A percentile compares a stretch with the other conserved stretches of the same genome.
phyloP scores from a whole-genome alignment of 2,329 filamentous ascomycete genomes.

The Pseudogymnoascus sp. region DNA sequence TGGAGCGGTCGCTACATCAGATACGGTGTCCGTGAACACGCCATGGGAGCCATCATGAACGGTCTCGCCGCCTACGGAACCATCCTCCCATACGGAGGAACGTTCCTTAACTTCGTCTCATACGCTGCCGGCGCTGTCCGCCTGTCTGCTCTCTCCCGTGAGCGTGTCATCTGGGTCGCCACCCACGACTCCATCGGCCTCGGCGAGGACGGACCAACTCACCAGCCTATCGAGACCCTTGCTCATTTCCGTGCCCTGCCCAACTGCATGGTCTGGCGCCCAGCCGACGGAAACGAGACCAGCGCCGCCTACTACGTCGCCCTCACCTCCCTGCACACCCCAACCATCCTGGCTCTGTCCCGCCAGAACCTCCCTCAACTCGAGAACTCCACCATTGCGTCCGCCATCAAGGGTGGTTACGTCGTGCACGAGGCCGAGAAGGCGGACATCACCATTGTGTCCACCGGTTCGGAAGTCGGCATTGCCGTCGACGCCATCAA shows the following conservation, averaged over 20 bases:
- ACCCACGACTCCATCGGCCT: slow-evolving; percentile 99
- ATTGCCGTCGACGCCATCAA: slow-evolving; percentile 91
- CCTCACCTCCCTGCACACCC: slow-evolving; percentile 80
- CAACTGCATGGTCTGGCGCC: slow-evolving; percentile 99
- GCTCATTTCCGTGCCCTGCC: slow-evolving; percentile 97
- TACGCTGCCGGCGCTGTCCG: slow-evolving; percentile 94
- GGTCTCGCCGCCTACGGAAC: slow-evolving; percentile 93
- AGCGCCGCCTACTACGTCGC: slow-evolving; percentile 96
- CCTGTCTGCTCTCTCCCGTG: slow-evolving; percentile 83
- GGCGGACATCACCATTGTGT: slow-evolving; percentile 81
- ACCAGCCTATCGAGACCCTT: slow-evolving; percentile 98
- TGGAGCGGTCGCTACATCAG: slow-evolving; percentile 87
- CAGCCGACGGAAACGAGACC: slow-evolving; percentile 96
- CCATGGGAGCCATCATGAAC: slow-evolving; percentile 89
- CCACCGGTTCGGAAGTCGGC: slow-evolving; percentile 91
- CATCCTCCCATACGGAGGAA: slow-evolving; percentile 86
- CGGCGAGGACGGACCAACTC: slow-evolving; percentile 95
- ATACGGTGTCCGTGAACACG: slow-evolving; percentile 88
- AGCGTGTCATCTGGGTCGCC: slow-evolving; percentile 89
- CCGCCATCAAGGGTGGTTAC: slow-evolving; percentile 91
- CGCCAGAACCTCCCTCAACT: slow-evolving; percentile 98
- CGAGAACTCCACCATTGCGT: slow-evolving; percentile 84
- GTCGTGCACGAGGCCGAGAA: slow-evolving; percentile 76
- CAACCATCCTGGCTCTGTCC: slow-evolving; percentile 87
- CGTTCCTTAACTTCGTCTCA: slow-evolving; percentile 99